These are phyloP conservation scores for Salix purpurea DNA, from an alignment of 345 rosid genomes.

Conservation along the genomic window DNA sequence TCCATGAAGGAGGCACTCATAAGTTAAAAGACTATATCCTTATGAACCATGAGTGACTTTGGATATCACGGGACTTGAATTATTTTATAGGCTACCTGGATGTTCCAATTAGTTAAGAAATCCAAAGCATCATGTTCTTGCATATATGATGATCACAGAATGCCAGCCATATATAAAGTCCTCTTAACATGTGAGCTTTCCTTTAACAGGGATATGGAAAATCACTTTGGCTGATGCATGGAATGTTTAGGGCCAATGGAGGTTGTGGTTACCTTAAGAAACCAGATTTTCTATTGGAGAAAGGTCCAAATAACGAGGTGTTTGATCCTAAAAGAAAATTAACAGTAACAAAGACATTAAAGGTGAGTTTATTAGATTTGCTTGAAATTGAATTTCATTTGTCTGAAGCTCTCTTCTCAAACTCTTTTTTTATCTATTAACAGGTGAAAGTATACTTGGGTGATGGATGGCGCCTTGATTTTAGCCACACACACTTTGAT, in stretches of 20 bases:
- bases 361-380: slow-evolving; percentile 27
- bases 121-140: neutral
- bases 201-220: slow-evolving; percentile 55
- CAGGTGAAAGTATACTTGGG: slow-evolving; percentile 66
- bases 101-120: neutral
- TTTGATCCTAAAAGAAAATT: slow-evolving; percentile 46
- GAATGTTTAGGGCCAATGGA: slow-evolving; percentile 67
- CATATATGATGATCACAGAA: neutral
- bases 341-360: slow-evolving; percentile 42
- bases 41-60: neutral
- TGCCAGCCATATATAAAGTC: neutral
- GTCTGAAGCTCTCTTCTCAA: neutral
- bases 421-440: neutral
- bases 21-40: neutral
- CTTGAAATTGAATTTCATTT: neutral
- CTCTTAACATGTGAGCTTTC: neutral
- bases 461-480: slow-evolving; percentile 63
- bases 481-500: slow-evolving; percentile 42
- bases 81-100: neutral
- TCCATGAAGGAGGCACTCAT: neutral
- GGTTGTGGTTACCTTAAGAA: slow-evolving; percentile 73
- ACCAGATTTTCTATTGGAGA: slow-evolving; percentile 49
- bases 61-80: neutral
- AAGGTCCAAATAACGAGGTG: slow-evolving; percentile 23
- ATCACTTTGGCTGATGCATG: slow-evolving; percentile 79